Evolutionary conservation across 352 stramenopile species (phyloP).

Genomic region (Phytophthora cryptogea): DNA sequence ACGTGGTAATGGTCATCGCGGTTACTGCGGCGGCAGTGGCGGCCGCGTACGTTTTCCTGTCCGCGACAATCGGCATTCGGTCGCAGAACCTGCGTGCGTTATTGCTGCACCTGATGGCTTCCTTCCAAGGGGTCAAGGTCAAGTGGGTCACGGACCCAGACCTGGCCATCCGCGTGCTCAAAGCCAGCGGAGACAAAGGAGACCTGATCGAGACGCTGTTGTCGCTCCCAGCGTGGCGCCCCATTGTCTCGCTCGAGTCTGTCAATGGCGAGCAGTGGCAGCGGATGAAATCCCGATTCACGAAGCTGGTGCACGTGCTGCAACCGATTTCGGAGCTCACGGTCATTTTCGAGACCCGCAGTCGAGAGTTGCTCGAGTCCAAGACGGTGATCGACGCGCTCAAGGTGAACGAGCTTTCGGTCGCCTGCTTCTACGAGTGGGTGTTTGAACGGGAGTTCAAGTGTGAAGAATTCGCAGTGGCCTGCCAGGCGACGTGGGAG

Average conservation of each 20-base stretch:
- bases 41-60: conserved; percentile 9
- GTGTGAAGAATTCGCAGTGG: conserved; percentile 14
- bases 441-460: conserved; percentile 31
- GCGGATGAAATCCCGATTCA: conserved; percentile 34
- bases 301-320: conserved; percentile 19
- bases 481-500: conserved; percentile 37
- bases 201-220: conserved; percentile 33
- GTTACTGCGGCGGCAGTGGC: conserved; percentile 1
- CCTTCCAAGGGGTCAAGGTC: conserved; percentile 30
- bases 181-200: conserved; percentile 29
- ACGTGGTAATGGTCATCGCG: neutral
- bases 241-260: conserved; percentile 36
- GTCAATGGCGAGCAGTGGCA: conserved; percentile 36
- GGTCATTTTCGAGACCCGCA: conserved; percentile 27
- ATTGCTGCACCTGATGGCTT: conserved; percentile 24
- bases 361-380: conserved; percentile 21
- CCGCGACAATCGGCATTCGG: conserved; percentile 31
- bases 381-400: conserved; percentile 27
- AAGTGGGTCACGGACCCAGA: conserved; percentile 36
- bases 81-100: conserved; percentile 24
- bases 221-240: conserved; percentile 26
- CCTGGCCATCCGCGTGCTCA: conserved; percentile 24
- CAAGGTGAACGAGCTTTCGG: conserved; percentile 25
- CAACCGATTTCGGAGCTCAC: conserved; percentile 29
- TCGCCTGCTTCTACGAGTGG: conserved; percentile 39